Evolutionary conservation across 345 rosid genomes (phyloP).

Genomic region (Noccaea bulbosa): DNA sequence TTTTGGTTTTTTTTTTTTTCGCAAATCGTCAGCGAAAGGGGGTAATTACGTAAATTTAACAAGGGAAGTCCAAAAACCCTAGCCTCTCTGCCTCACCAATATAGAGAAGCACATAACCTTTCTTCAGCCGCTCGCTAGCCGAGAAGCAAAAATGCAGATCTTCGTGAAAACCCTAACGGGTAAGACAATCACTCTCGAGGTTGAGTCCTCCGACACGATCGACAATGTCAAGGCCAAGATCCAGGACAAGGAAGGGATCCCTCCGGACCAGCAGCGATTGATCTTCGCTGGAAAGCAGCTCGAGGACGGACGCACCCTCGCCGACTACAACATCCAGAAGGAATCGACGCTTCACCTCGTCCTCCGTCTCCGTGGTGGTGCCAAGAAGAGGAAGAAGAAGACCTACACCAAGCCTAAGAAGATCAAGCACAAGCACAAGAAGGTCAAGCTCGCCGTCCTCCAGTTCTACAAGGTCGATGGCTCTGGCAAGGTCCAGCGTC

Average conservation of each 20-base stretch:
- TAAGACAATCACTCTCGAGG: conserved; percentile 48
- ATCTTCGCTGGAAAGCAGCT: conserved; percentile 78
- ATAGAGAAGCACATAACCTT: not conserved
- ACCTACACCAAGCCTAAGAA: conserved; percentile 77
- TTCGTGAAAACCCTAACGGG: conserved; percentile 48
- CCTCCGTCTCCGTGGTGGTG: conserved; percentile 60
- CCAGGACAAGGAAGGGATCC: conserved; percentile 65
- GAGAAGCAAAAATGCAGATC: conserved; percentile 42
- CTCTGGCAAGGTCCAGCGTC: conserved; percentile 62
- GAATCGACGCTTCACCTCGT: conserved; percentile 62
- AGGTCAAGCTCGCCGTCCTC: conserved; percentile 70
- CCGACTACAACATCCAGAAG: conserved; percentile 61
- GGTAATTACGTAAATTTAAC: conserved; percentile 12
- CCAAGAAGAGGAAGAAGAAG: conserved; percentile 74
- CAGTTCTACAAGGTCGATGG: conserved; percentile 76
- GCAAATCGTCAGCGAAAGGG: not conserved
- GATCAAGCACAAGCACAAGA: conserved; percentile 71
- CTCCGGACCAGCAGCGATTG: conserved; percentile 73
- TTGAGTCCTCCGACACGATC: conserved; percentile 68
- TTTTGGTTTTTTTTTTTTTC: too few relatives aligned
- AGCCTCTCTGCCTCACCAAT: conserved; percentile 30
- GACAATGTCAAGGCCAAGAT: conserved; percentile 76
- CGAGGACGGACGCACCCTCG: conserved; percentile 62
- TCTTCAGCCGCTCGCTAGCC: conserved; percentile 26
- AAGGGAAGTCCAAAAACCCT: conserved; percentile 53